Percentiles rank a stretch among this genome's conserved stretches.
These are phyloP conservation scores for Vanderwaltozyma yarrowii DNA, from an alignment of 805 yeast species.

Conservation along the genomic window DNA sequence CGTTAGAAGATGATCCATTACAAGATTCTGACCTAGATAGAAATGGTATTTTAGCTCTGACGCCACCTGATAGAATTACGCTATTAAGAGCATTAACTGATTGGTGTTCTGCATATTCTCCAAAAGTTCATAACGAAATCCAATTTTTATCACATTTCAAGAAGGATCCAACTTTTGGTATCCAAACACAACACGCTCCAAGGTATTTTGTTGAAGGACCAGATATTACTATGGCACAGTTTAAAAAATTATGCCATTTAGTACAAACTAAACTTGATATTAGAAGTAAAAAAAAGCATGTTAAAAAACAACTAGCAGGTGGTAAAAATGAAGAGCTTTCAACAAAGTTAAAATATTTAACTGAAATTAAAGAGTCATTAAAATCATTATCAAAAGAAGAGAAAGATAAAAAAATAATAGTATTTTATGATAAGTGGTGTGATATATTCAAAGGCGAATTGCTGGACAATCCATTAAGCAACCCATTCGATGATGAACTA, in stretches of 20 bases:
- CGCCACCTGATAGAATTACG: conserved; percentile 12
- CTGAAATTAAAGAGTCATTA: conserved; percentile 13
- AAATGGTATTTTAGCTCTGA: conserved; percentile 13
- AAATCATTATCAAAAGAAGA: conserved; percentile 9
- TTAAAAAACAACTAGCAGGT: conserved; percentile 15
- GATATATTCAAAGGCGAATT: conserved; percentile 16
- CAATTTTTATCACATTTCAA: conserved; percentile 16
- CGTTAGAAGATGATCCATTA: conserved; percentile 19
- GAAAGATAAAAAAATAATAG: conserved; percentile 2
- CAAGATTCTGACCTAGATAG: conserved; percentile 10
- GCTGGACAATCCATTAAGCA: conserved; percentile 14
- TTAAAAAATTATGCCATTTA: conserved; percentile 12
- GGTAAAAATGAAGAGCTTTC: conserved; percentile 18
- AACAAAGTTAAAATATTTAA: conserved; percentile 12
- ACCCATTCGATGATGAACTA: conserved; percentile 18
- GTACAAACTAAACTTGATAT: conserved; percentile 12
- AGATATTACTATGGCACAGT: conserved; percentile 8
- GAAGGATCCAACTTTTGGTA: conserved; percentile 17
- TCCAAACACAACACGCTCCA: conserved; percentile 19
- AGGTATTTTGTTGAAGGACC: conserved; percentile 15
- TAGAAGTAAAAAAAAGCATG: conserved; percentile 14
- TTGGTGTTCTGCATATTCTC: conserved; percentile 17
- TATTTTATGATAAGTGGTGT: conserved; percentile 13
- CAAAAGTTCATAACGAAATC: conserved; percentile 14
- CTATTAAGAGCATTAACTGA: conserved; percentile 11